A percentile compares a stretch with the other conserved stretches of the same genome.
phyloP scores from a whole-genome alignment of 2,329 filamentous ascomycete species.

The Sporothrix pallida region DNA sequence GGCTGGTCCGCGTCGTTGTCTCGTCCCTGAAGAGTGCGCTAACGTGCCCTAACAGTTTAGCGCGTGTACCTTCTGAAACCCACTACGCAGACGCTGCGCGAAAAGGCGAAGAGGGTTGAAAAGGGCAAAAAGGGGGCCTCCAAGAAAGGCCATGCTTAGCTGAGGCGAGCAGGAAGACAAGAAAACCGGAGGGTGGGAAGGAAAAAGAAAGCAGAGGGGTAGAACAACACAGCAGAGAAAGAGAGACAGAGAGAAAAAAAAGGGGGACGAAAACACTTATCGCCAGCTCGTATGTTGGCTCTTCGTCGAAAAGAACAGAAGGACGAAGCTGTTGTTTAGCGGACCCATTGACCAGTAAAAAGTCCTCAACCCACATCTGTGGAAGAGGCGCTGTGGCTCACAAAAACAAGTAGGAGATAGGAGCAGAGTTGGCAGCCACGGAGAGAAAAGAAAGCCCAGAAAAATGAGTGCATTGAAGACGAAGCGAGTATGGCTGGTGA shows the following conservation, averaged over 20 bases:
- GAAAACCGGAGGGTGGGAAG: neutral
- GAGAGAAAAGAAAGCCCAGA: too few species aligned
- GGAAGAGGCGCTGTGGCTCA: neutral
- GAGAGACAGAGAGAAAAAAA: neutral
- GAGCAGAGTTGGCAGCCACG: constrained; percentile 10
- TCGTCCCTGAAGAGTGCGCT: constrained; percentile 19
- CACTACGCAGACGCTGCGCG: neutral
- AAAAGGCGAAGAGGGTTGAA: neutral
- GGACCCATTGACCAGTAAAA: constrained; percentile 19
- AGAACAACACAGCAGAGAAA: constrained; percentile 17
- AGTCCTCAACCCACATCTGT: neutral
- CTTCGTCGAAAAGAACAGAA: neutral
- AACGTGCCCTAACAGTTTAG: constrained; percentile 4
- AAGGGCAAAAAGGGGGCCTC: neutral
- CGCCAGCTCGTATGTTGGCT: neutral
- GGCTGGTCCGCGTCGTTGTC: neutral
- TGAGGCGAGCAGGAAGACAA: constrained; percentile 11
- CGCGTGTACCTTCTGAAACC: constrained; percentile 15
- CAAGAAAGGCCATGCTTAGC: neutral
- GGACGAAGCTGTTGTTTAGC: neutral
- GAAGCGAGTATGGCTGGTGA: neutral
- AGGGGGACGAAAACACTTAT: neutral
- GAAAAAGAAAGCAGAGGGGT: constrained; percentile 16
- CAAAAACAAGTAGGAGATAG: constrained; percentile 19
- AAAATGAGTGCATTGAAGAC: too few species aligned